phyloP scores from a whole-genome alignment of 2,329 filamentous ascomycete genomes.

The Pestalotiopsis sp. region DNA sequence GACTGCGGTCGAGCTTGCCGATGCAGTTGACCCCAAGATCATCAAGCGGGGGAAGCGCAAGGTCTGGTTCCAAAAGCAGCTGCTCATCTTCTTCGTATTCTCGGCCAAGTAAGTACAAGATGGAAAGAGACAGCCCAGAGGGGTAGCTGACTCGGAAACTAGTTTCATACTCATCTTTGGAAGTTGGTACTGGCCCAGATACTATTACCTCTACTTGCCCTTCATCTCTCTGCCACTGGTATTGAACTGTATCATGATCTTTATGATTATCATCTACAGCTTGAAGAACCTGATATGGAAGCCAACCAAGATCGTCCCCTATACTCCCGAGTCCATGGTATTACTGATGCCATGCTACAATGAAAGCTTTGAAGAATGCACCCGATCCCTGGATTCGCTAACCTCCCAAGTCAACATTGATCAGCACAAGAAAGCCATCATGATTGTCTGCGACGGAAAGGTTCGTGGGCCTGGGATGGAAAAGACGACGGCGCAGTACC shows the following conservation, averaged over 20 bases:
- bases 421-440: constrained; percentile 43
- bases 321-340: constrained; percentile 44
- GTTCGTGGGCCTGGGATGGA: constrained; percentile 48
- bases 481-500: constrained; percentile 50
- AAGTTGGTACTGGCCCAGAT: constrained; percentile 40
- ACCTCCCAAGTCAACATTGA: constrained; percentile 45
- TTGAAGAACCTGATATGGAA: constrained; percentile 33
- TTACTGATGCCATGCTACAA: constrained; percentile 53
- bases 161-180: constrained; percentile 31
- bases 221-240: constrained; percentile 47
- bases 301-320: constrained; percentile 29
- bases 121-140: neutral
- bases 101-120: constrained; percentile 19
- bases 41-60: constrained; percentile 22
- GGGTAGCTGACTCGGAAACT: constrained; percentile 10
- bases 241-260: constrained; percentile 44
- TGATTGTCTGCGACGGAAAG: constrained; percentile 52
- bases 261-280: constrained; percentile 36
- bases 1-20: constrained; percentile 15
- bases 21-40: constrained; percentile 18
- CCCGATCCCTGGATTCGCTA: constrained; percentile 47
- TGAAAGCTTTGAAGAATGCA: constrained; percentile 46
- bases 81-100: constrained; percentile 17
- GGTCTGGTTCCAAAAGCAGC: constrained; percentile 19
- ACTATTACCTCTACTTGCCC: constrained; percentile 46